phyloP scores from a whole-genome alignment of 2,329 filamentous ascomycete genomes.

The Davidsoniella eucalypti region DNA sequence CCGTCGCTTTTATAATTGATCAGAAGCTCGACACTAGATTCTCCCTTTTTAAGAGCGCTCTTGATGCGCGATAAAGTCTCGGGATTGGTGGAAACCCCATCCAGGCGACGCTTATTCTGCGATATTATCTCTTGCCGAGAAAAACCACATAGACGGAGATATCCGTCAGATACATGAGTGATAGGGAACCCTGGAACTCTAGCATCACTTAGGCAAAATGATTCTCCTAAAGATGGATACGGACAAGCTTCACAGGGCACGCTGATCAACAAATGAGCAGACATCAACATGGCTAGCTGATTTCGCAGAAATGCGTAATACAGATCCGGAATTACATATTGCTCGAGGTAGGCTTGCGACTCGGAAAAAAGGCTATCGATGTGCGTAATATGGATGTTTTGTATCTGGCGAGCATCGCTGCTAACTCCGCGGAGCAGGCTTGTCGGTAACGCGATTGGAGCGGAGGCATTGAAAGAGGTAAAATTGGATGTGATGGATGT shows the following conservation, averaged over 20 bases:
- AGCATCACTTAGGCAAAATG: constrained; percentile 41
- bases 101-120: constrained; percentile 33
- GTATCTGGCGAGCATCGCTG: constrained; percentile 29
- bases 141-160: constrained; percentile 35
- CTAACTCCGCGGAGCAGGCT: constrained; percentile 26
- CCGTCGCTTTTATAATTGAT: constrained; percentile 35
- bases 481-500: constrained; percentile 27
- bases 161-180: constrained; percentile 32
- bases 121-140: constrained; percentile 29
- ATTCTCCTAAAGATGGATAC: constrained; percentile 39
- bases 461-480: constrained; percentile 25
- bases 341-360: constrained; percentile 28
- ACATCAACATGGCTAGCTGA: constrained; percentile 31
- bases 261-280: constrained; percentile 26
- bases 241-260: constrained; percentile 19
- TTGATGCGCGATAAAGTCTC: constrained; percentile 26
- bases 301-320: constrained; percentile 37
- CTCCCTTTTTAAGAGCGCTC: constrained; percentile 23
- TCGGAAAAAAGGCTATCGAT: constrained; percentile 29
- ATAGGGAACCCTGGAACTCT: constrained; percentile 33
- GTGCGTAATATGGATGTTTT: constrained; percentile 27
- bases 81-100: constrained; percentile 29
- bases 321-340: constrained; percentile 26
- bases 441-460: constrained; percentile 26
- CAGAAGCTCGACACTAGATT: constrained; percentile 32